phyloP scores from a whole-genome alignment of 495 filamentous ascomycete genomes.

The Filosporella fistucella region DNA sequence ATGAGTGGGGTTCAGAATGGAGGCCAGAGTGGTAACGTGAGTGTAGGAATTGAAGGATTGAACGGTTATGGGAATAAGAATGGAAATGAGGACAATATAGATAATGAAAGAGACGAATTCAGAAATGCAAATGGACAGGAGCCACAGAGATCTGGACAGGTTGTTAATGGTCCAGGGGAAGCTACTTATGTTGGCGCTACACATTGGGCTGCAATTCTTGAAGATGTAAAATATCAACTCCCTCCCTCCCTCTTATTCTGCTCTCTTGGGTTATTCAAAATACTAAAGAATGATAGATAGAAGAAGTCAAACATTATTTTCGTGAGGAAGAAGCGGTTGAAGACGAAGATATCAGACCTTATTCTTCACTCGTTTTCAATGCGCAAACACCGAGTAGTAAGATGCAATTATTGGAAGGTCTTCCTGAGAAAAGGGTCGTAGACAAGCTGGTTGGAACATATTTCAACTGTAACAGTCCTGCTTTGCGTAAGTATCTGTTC shows the following conservation, averaged over 20 bases:
- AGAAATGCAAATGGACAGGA: slow-evolving; percentile 5
- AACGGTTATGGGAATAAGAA: background rate
- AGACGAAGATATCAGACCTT: slow-evolving; percentile 19
- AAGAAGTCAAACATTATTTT: slow-evolving; percentile 26
- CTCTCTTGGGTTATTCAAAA: background rate
- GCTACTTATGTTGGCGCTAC: slow-evolving; percentile 44
- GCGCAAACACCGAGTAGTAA: slow-evolving; percentile 20
- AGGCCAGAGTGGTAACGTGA: background rate
- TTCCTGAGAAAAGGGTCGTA: slow-evolving; percentile 34
- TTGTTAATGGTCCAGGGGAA: slow-evolving; percentile 19
- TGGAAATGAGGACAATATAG: slow-evolving; percentile 11
- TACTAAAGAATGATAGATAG: slow-evolving; percentile 17
- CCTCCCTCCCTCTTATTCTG: no score
- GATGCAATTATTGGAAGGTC: slow-evolving; percentile 31
- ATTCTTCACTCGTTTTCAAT: slow-evolving; percentile 17
- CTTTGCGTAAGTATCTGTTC: slow-evolving; percentile 30
- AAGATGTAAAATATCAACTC: slow-evolving; percentile 32
- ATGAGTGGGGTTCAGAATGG: slow-evolving; percentile 6
- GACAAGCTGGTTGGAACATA: slow-evolving; percentile 42
- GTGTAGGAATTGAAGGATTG: background rate
- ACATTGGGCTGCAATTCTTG: slow-evolving; percentile 53
- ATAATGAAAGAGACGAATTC: no score
- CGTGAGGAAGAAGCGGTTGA: slow-evolving; percentile 29
- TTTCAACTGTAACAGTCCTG: slow-evolving; percentile 43
- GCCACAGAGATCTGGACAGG: slow-evolving; percentile 12